Base-by-base conservation (phyloP, 371 early-diverging fungal species). In the Mortierella sp. region DNA sequence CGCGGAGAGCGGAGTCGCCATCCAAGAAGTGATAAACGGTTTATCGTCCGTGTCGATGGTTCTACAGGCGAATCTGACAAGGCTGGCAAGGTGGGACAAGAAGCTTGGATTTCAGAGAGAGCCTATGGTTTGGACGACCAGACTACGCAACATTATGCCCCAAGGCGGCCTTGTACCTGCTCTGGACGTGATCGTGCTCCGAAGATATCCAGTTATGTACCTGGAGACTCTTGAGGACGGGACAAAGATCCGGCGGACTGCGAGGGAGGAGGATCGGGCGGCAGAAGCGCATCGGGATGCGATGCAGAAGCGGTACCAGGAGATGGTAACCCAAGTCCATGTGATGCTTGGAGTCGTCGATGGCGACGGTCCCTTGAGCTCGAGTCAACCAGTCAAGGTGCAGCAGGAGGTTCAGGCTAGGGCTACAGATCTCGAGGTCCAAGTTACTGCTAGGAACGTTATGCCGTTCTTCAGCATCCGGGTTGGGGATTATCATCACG, bases 101-200 rank as follows among this genome's bases (percentile, higher is more conserved):
- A 86, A 82, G 42, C 79, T 94, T 8, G 95, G 95, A 2, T 88
- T 84, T 50, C 82, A 82, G 37, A 67, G 70, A 14, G 46, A 49
- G 11, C 70, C 69, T 7, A 2, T 58, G 12, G 27, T 83, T 0
- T 79, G 87, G 31, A 72, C 75, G 31, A 79, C 83, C 6, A 52
- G 80, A 0, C 31, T 93, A 19, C 47, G 75, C 0, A 64, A 72
- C 4, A 58, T 92, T 5, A 56, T 64, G 6, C 78, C 86, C 2
- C 86, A 90, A 27, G 95, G 95, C 14, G 94, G 95, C 2, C 52
- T 80, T n/a, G 81, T 92, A 2, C 85, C 90, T 3, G 83, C 82
- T 7, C n/a, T 94, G 2, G 93, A 93, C 72, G 83, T 91, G 0
- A 60, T 93, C 19, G 68, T 94, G 0, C 73, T 87, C 34, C 82